phyloP scores from a whole-genome alignment of 2,329 filamentous ascomycete species.

The Fusarium sp. region DNA sequence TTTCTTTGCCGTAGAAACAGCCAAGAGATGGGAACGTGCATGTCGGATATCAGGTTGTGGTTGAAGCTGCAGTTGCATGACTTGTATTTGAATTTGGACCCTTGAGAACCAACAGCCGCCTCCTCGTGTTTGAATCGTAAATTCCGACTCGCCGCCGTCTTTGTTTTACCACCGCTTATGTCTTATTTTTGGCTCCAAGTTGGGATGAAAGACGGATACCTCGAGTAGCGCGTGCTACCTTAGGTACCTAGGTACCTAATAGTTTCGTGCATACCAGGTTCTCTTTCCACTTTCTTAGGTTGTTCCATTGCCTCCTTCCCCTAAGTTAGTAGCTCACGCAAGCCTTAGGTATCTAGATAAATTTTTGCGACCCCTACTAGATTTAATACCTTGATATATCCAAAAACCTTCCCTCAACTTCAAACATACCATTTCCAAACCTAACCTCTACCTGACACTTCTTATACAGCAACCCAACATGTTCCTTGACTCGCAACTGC shows the following conservation, averaged over 20 bases:
- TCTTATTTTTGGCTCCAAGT: constrained; percentile 19
- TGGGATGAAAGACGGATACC: background rate
- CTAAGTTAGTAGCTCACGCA: constrained; percentile 1
- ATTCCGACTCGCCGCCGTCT: constrained; percentile 30
- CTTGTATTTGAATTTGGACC: constrained; percentile 16
- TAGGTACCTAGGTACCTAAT: too few species aligned
- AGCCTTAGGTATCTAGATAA: constrained; percentile 12
- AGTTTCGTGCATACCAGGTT: constrained; percentile 1
- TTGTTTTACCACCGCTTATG: constrained; percentile 17
- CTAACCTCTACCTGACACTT: background rate
- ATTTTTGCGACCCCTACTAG: constrained; percentile 3
- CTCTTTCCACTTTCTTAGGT: constrained; percentile 12
- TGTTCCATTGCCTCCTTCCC: background rate
- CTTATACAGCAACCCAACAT: constrained; percentile 13
- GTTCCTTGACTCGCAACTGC: constrained; percentile 15
- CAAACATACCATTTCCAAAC: constrained; percentile 4
- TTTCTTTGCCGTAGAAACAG: constrained; percentile 9
- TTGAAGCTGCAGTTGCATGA: background rate
- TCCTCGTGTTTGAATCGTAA: constrained; percentile 29
- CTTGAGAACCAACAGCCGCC: constrained; percentile 14
- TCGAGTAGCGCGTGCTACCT: background rate
- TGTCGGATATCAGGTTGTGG: too few species aligned
- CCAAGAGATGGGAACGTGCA: constrained; percentile 24
- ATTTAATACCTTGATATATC: background rate
- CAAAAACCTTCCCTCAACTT: constrained; percentile 1